Conservation (phyloP, 164 flowering plant genomes). For the Warburgia ugandensis region DNA sequence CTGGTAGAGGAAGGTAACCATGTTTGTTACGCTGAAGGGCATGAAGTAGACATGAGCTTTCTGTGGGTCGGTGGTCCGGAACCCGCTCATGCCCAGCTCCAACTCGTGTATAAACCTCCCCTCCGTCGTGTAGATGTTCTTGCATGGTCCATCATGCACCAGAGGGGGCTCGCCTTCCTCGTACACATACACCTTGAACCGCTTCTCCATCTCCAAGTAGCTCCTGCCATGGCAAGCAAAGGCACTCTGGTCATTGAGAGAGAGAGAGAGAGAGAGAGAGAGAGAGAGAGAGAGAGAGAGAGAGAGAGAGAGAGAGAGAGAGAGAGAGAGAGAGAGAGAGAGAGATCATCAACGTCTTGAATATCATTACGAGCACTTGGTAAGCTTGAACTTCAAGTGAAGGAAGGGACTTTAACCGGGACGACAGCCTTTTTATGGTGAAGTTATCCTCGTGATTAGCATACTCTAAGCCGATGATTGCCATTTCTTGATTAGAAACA, state of each 20-base stretch:
- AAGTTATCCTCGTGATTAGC: no score
- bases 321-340: background rate
- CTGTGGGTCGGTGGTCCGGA: conserved; percentile 6
- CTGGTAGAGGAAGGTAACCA: conserved; percentile 16
- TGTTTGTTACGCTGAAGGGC: conserved; percentile 14
- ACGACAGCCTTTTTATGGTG: no score
- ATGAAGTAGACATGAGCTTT: conserved; percentile 16
- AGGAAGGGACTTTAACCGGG: no score
- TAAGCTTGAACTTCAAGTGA: no score
- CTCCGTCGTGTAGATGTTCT: conserved; percentile 17
- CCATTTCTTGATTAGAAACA: background rate
- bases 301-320: no score
- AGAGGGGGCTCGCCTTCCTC: conserved; percentile 20
- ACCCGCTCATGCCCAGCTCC: conserved; percentile 10
- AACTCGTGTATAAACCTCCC: conserved; percentile 18
- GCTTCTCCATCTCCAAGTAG: conserved; percentile 18
- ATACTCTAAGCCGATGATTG: no score
- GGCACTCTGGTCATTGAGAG: background rate
- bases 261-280: background rate
- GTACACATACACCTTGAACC: conserved; percentile 16
- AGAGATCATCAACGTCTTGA: background rate
- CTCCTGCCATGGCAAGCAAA: conserved; percentile 7
- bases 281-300: no score
- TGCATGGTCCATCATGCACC: conserved; percentile 20
- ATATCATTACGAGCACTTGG: background rate